Percentiles rank a stretch among this genome's conserved stretches.
These are phyloP conservation scores for Anthostomella pinea DNA, from an alignment of 2,329 filamentous ascomycete genomes.

Conservation along the genomic window DNA sequence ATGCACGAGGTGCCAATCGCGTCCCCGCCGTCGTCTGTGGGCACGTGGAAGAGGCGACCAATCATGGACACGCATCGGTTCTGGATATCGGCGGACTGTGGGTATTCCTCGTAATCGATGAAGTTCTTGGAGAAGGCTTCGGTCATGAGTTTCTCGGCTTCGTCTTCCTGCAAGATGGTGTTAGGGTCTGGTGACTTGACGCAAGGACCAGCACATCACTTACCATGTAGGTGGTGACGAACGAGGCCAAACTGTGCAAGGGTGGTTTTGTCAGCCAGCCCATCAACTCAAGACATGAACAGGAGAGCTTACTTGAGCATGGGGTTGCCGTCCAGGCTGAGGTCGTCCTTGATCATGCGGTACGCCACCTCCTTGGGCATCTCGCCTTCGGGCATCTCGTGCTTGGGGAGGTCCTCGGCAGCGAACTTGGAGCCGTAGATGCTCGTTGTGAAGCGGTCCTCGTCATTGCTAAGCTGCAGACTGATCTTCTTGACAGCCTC, in stretches of 20 bases:
- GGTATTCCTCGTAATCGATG: constrained; percentile 85
- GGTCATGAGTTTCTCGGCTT: constrained; percentile 92
- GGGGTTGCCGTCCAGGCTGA: constrained; percentile 87
- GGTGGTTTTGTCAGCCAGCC: constrained; percentile 4
- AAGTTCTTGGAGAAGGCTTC: constrained; percentile 95
- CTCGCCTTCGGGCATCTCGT: constrained; percentile 84
- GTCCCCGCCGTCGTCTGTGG: constrained; percentile 48
- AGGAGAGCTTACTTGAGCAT: constrained; percentile 66
- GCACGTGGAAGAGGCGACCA: constrained; percentile 81
- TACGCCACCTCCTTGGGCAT: constrained; percentile 95
- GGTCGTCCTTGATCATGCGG: constrained; percentile 92
- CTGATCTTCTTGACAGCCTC: constrained; percentile 41
- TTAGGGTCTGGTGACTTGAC: not conserved
- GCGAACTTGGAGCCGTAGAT: constrained; percentile 90
- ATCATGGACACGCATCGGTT: constrained; percentile 93
- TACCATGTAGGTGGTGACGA: constrained; percentile 96
- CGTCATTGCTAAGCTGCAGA: constrained; percentile 48
- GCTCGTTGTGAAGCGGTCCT: constrained; percentile 66
- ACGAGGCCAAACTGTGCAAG: constrained; percentile 70
- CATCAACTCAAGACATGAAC: not conserved
- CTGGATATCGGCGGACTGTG: constrained; percentile 79
- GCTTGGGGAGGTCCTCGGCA: constrained; percentile 71
- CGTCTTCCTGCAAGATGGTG: constrained; percentile 65
- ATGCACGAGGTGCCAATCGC: constrained; percentile 86
- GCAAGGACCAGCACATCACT: no score